Evolutionary conservation across 768 basidiomycete species (phyloP).

Genomic region (Calocybe gangraenosa): DNA sequence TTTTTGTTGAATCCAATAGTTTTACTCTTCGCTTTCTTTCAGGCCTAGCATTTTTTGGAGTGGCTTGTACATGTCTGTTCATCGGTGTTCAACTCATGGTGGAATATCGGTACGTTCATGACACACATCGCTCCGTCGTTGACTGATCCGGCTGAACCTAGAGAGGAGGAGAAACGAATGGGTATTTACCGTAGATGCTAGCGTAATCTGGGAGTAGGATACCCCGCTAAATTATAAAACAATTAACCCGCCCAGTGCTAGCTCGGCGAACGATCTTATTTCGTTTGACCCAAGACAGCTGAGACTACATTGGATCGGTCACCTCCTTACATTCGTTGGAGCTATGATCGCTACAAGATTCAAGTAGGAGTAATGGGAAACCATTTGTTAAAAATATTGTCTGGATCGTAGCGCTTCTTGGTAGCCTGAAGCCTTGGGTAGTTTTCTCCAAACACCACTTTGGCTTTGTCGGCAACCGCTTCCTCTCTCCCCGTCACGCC

Average conservation of each 20-base stretch:
- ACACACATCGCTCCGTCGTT: neutral
- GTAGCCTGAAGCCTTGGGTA: conserved; percentile 32
- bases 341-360: no score
- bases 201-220: no score
- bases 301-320: no score
- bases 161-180: conserved; percentile 69
- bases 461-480: conserved; percentile 14
- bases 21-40: neutral
- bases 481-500: conserved; percentile 9
- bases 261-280: no score
- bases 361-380: conserved; percentile 20
- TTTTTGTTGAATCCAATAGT: neutral
- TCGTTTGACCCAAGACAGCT: no score
- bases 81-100: conserved; percentile 91
- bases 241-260: no score
- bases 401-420: conserved; percentile 25
- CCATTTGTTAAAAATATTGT: conserved; percentile 31
- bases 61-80: conserved; percentile 65
- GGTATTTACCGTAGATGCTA: conserved; percentile 54
- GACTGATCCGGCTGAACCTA: conserved; percentile 19
- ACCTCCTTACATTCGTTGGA: no score
- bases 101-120: conserved; percentile 68
- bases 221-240: no score
- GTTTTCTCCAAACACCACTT: conserved; percentile 29
- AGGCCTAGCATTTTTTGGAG: conserved; percentile 66